Evolutionary conservation across 192 early-diverging fungal genomes (phyloP).

Genomic region (Coemansia sp.): DNA sequence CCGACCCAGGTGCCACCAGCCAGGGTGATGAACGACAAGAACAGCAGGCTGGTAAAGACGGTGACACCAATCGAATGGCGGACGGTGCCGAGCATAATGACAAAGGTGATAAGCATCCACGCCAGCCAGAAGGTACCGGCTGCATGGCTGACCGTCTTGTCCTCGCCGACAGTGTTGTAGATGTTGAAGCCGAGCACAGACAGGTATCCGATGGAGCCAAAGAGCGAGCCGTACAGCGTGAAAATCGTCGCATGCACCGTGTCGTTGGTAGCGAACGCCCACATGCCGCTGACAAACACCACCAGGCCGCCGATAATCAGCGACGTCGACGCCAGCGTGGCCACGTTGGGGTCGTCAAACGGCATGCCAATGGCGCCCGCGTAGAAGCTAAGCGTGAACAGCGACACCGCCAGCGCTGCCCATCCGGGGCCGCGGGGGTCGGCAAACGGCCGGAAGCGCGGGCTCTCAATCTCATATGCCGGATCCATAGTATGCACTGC

Average conservation of each 20-base stretch:
- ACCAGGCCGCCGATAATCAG: slow-evolving; percentile 51
- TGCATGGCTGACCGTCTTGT: slow-evolving; percentile 54
- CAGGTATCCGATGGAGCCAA: slow-evolving; percentile 56
- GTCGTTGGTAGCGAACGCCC: slow-evolving; percentile 79
- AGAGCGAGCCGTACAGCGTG: slow-evolving; percentile 69
- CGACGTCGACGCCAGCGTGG: slow-evolving; percentile 47
- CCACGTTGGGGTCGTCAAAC: slow-evolving; percentile 49
- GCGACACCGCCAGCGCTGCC: slow-evolving; percentile 47
- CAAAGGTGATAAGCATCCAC: slow-evolving; percentile 69
- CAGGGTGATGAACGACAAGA: slow-evolving; percentile 65
- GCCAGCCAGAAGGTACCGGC: slow-evolving; percentile 67
- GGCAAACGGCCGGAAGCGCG: slow-evolving; percentile 52
- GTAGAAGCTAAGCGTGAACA: slow-evolving; percentile 53
- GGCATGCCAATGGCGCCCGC: slow-evolving; percentile 53
- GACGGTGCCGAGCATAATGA: slow-evolving; percentile 63
- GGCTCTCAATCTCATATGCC: slow-evolving; percentile 15
- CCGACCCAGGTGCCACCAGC: slow-evolving; percentile 62
- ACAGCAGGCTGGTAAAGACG: slow-evolving; percentile 60
- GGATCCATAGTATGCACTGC: slow-evolving; percentile 4
- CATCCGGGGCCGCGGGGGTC: slow-evolving; percentile 48
- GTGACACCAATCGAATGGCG: slow-evolving; percentile 59
- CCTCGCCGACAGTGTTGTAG: slow-evolving; percentile 54
- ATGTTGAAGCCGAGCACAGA: slow-evolving; percentile 56
- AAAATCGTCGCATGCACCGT: slow-evolving; percentile 83
- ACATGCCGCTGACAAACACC: slow-evolving; percentile 55